A percentile compares a stretch with the other conserved stretches of the same genome.
Evolutionary conservation across 257 asterid species (phyloP).

Genomic region (Solanum ossicruentum): DNA sequence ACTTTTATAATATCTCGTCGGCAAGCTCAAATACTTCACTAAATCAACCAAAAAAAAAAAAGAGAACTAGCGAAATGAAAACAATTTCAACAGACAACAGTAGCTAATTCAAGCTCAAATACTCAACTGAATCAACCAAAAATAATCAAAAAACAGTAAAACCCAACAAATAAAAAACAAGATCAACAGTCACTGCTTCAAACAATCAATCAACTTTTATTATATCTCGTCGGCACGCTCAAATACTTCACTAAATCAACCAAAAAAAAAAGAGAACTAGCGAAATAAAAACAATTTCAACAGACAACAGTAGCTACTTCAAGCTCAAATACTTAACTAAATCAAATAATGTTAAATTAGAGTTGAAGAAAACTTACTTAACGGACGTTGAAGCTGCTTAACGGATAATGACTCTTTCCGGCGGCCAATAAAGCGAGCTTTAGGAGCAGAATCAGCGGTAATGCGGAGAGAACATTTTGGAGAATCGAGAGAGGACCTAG

Average conservation of each 20-base stretch:
- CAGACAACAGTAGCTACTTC: background rate
- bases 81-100: no score
- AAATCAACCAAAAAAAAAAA: no score
- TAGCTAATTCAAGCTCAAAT: background rate
- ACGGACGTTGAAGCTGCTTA: slow-evolving; percentile 64
- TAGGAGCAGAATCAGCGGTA: slow-evolving; percentile 58
- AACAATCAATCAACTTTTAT: background rate
- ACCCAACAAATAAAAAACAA: background rate
- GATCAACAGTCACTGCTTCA: background rate
- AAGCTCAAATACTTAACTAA: no score
- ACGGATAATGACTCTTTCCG: slow-evolving; percentile 56
- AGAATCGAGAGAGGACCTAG: slow-evolving; percentile 40
- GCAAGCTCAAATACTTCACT: no score
- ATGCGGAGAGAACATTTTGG: slow-evolving; percentile 31
- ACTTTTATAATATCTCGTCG: no score
- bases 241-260: background rate
- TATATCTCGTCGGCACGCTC: background rate
- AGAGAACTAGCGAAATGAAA: no score
- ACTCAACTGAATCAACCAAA: background rate
- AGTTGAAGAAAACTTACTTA: slow-evolving; percentile 19
- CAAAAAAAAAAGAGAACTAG: background rate
- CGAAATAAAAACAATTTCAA: background rate
- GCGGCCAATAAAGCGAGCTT: slow-evolving; percentile 62
- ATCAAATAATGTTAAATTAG: no score
- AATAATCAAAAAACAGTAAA: background rate